A percentile compares a stretch with the other conserved stretches of the same genome.
phyloP scores from a whole-genome alignment of 164 flowering plant genomes.

The Berberis vulgaris region DNA sequence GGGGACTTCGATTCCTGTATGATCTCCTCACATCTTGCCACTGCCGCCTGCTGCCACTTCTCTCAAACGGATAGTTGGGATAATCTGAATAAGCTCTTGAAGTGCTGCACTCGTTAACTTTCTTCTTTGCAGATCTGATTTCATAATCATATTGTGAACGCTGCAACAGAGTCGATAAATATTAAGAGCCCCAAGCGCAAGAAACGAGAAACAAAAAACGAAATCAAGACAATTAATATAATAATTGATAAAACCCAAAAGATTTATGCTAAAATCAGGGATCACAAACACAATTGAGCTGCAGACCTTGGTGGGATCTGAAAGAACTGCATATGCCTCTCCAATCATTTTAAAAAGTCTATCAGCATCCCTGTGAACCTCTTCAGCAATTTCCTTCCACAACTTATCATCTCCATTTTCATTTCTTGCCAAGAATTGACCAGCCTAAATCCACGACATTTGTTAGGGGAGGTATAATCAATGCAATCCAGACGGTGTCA shows the following conservation, averaged over 20 bases:
- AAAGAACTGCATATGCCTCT: constrained; percentile 91
- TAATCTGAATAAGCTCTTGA: constrained; percentile 23
- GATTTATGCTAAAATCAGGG: neutral
- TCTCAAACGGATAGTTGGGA: constrained; percentile 26
- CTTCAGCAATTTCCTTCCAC: constrained; percentile 71
- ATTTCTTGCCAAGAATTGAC: constrained; percentile 69
- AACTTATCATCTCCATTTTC: constrained; percentile 70
- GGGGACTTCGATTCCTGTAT: constrained; percentile 22
- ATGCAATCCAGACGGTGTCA: constrained; percentile 1
- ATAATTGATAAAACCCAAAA: neutral
- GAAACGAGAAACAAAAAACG: neutral
- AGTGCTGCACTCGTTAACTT: constrained; percentile 23
- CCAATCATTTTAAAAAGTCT: constrained; percentile 93
- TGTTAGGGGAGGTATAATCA: neutral
- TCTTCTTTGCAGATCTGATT: constrained; percentile 41
- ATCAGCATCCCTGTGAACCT: constrained; percentile 80
- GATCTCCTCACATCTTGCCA: constrained; percentile 35
- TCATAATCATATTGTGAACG: constrained; percentile 75
- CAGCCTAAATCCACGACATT: constrained; percentile 47
- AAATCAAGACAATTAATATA: too few relatives aligned
- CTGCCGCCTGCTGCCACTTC: constrained; percentile 24
- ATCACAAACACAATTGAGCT: neutral
- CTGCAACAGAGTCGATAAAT: constrained; percentile 24
- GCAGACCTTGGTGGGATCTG: constrained; percentile 73
- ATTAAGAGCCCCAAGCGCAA: neutral